phyloP scores from a whole-genome alignment of 1,139 yeast genomes.

The Kodamaea alishanica region DNA sequence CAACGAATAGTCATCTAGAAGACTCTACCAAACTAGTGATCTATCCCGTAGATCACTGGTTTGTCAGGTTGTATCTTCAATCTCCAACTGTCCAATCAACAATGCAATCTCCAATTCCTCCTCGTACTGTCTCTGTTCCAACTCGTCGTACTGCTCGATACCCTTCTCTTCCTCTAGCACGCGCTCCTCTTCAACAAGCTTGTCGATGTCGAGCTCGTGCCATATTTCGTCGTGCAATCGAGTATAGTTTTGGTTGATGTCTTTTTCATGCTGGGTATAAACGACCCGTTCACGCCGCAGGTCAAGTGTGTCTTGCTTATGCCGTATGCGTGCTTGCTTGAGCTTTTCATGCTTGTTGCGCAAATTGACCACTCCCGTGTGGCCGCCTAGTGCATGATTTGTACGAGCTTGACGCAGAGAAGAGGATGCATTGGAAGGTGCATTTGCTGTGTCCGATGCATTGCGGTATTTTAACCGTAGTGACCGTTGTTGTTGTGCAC shows the following conservation, averaged over 20 bases:
- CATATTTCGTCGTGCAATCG: constrained; percentile 17
- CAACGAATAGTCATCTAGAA: too few relatives aligned
- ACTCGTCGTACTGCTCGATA: constrained; percentile 14
- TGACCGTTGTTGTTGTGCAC: constrained; percentile 5
- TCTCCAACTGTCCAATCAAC: constrained; percentile 15
- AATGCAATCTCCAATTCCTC: constrained; percentile 23
- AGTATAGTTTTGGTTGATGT: constrained; percentile 16
- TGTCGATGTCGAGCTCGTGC: constrained; percentile 24
- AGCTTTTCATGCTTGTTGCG: constrained; percentile 29
- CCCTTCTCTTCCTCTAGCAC: constrained; percentile 14
- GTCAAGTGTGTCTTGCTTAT: constrained; percentile 23
- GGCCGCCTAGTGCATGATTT: too few relatives aligned
- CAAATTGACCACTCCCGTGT: constrained; percentile 13
- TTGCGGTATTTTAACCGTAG: too few relatives aligned
- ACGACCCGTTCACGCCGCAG: constrained; percentile 23
- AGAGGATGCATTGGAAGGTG: background rate
- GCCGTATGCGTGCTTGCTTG: constrained; percentile 27
- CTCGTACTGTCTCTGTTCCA: constrained; percentile 16
- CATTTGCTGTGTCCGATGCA: too few relatives aligned
- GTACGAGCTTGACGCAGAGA: background rate
- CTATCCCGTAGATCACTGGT: too few relatives aligned
- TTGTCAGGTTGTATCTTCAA: too few relatives aligned
- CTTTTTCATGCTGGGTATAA: constrained; percentile 22
- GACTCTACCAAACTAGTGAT: too few relatives aligned
- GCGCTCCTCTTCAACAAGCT: constrained; percentile 30